These are phyloP conservation scores for Xylariales sp. DNA, from an alignment of 2,329 filamentous ascomycete species.

Conservation along the genomic window DNA sequence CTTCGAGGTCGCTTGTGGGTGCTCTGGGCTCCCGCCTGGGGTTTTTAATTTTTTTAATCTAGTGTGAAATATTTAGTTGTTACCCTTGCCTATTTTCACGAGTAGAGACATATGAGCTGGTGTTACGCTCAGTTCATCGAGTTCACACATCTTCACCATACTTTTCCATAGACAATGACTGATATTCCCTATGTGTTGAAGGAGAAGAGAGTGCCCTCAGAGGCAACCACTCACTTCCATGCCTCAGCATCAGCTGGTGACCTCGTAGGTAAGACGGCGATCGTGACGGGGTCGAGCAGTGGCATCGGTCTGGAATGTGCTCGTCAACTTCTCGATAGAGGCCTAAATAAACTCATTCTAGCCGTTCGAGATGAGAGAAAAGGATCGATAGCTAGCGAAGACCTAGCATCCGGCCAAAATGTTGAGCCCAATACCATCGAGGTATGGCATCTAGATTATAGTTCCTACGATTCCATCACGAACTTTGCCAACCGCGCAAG, in stretches of 20 bases:
- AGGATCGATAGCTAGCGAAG: slow-evolving; percentile 37
- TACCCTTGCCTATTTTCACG: background rate
- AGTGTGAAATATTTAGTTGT: background rate
- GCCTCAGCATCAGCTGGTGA: background rate
- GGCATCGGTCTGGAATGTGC: slow-evolving; percentile 54
- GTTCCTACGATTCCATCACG: slow-evolving; percentile 52
- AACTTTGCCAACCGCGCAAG: slow-evolving; percentile 52
- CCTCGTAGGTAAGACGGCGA: slow-evolving; percentile 48
- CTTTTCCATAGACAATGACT: slow-evolving; percentile 11
- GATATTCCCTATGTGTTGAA: background rate
- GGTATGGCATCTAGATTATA: slow-evolving; percentile 55
- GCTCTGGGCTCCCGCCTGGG: slow-evolving; percentile 5
- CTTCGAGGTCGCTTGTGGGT: background rate
- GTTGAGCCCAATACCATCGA: slow-evolving; percentile 47
- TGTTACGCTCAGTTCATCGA: slow-evolving; percentile 6
- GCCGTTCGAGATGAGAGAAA: slow-evolving; percentile 50
- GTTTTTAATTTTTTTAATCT: background rate
- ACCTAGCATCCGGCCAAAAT: slow-evolving; percentile 39
- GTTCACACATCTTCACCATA: background rate
- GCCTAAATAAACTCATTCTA: slow-evolving; percentile 52
- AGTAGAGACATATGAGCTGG: slow-evolving; percentile 1
- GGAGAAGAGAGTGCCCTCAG: slow-evolving; percentile 11
- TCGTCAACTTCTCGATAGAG: slow-evolving; percentile 50
- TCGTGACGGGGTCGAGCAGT: slow-evolving; percentile 55
- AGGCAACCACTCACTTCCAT: background rate